These are phyloP conservation scores for Aspergillus spinulosporus DNA, from an alignment of 2,329 filamentous ascomycete genomes.

Conservation along the genomic window DNA sequence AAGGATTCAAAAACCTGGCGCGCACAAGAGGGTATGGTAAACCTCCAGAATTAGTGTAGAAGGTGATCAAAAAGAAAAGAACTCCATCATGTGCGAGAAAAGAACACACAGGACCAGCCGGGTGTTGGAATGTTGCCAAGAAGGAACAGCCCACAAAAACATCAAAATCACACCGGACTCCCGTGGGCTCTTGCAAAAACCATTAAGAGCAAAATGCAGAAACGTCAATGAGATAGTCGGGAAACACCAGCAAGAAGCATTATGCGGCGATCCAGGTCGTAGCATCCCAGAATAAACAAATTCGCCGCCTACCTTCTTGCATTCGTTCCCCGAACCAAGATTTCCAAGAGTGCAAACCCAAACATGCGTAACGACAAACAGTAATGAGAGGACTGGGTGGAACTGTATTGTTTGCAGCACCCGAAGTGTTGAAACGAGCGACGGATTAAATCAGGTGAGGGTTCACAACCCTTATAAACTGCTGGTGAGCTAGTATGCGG, in stretches of 20 bases:
- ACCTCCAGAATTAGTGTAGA: slow-evolving; percentile 30
- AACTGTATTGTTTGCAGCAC: neutral
- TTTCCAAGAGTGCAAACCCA: slow-evolving; percentile 41
- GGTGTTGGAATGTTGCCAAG: slow-evolving; percentile 43
- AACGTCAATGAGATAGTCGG: slow-evolving; percentile 30
- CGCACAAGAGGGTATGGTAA: slow-evolving; percentile 31
- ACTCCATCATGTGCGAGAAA: slow-evolving; percentile 42
- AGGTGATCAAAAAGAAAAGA: slow-evolving; percentile 26
- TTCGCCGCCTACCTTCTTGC: slow-evolving; percentile 39
- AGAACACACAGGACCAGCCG: slow-evolving; percentile 50
- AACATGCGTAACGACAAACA: slow-evolving; percentile 35
- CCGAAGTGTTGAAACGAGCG: slow-evolving; percentile 19
- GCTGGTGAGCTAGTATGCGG: slow-evolving; percentile 38
- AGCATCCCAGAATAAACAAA: slow-evolving; percentile 35
- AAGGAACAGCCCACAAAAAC: slow-evolving; percentile 39
- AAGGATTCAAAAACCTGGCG: slow-evolving; percentile 38
- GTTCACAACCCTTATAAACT: neutral
- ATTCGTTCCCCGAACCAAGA: slow-evolving; percentile 35
- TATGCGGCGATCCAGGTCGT: slow-evolving; percentile 32
- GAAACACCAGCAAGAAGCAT: slow-evolving; percentile 35
- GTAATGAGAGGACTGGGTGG: slow-evolving; percentile 29
- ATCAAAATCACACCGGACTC: slow-evolving; percentile 48
- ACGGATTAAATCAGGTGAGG: slow-evolving; percentile 17
- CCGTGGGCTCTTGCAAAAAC: slow-evolving; percentile 41
- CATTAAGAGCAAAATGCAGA: slow-evolving; percentile 29